A percentile compares a stretch with the other conserved stretches of the same genome.
These are phyloP conservation scores for Alnus rubra DNA, from an alignment of 306 rosid genomes.

Conservation along the genomic window DNA sequence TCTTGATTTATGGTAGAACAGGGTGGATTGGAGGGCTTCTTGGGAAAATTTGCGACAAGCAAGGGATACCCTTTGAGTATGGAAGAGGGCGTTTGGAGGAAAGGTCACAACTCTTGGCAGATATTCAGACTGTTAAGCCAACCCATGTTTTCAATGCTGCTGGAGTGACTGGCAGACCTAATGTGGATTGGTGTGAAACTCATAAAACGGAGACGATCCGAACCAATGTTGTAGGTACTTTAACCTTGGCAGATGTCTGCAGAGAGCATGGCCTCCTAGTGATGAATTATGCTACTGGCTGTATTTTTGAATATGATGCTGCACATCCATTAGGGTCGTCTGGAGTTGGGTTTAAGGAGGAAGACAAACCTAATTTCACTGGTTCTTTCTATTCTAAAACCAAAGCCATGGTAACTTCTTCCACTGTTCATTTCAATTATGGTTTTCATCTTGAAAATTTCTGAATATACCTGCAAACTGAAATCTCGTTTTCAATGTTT, in stretches of 20 bases:
- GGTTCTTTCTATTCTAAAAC: slow-evolving; percentile 51
- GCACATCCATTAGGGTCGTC: too few species aligned
- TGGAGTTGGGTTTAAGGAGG: too few species aligned
- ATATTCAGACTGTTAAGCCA: slow-evolving; percentile 44
- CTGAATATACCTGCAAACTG: not conserved
- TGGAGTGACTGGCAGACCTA: slow-evolving; percentile 48
- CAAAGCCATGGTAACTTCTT: slow-evolving; percentile 45
- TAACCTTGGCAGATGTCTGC: too few species aligned
- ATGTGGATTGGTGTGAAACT: slow-evolving; percentile 60
- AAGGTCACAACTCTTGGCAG: slow-evolving; percentile 44
- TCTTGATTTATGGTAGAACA: slow-evolving; percentile 51
- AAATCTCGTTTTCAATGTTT: slow-evolving; percentile 8
- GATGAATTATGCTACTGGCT: too few species aligned
- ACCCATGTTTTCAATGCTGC: slow-evolving; percentile 61
- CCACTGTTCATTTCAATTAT: not conserved
- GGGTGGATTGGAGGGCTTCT: slow-evolving; percentile 63
- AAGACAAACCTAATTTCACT: not conserved
- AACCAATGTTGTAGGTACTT: too few species aligned
- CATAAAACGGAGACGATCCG: slow-evolving; percentile 44
- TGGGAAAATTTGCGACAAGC: slow-evolving; percentile 51
- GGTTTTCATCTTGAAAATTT: slow-evolving; percentile 12
- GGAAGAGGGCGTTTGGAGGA: slow-evolving; percentile 52
- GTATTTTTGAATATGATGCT: too few species aligned
- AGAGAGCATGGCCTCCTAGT: too few species aligned
- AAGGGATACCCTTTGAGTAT: slow-evolving; percentile 42